Evolutionary conservation across 1,284 basidiomycete genomes (phyloP), one percentile per base, ranked within the genome.

Genomic region (Sparassis latifolia): DNA sequence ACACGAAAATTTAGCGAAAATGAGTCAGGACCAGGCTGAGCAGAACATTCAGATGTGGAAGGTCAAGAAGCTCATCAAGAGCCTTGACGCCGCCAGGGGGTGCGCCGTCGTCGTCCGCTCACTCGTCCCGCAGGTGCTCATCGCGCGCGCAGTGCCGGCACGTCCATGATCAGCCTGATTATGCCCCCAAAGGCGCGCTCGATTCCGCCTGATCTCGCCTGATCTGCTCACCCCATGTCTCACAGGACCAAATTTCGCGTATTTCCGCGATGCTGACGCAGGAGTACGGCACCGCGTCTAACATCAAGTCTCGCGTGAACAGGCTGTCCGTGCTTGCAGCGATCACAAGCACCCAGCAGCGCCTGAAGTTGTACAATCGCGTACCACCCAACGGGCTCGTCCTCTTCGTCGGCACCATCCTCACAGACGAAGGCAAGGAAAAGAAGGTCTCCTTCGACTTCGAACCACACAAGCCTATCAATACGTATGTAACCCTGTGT

Each of bases 281-380:
- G 68, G 96, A 99, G 72, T 98, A 97, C 67, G 96, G 92, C 54
- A 95, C 92, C 7, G 94, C 94, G 12, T 97, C 94, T 57, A 99
- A 99, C 76, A 99, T 99, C 80, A 99, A 99, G 72, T 97, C 94
- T 62, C 92, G 97, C 56, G 96, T 99, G 65, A 99, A 99, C 77
- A 85, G 96, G 60, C 82, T 97, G 38, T 99, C 96, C 35, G 97
- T 99, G 30, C 79, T 99, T 45, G 92, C 96, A 44, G 97, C 97
- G 55, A 99, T 99, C 66, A 98, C 96, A 27, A 95, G 92, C 63
- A 98, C 97, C n/a, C 96, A 99, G 71, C 95, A 99, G 62, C 84
- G 95, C 59, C 79, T 99, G 56, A 99, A 99, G 75, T 79, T 99
- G 6, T 99, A 98, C 78, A 92, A 86, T 64, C 84, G 92, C 55